Conservation (phyloP, 768 basidiomycete genomes). For the Russula lepida region DNA sequence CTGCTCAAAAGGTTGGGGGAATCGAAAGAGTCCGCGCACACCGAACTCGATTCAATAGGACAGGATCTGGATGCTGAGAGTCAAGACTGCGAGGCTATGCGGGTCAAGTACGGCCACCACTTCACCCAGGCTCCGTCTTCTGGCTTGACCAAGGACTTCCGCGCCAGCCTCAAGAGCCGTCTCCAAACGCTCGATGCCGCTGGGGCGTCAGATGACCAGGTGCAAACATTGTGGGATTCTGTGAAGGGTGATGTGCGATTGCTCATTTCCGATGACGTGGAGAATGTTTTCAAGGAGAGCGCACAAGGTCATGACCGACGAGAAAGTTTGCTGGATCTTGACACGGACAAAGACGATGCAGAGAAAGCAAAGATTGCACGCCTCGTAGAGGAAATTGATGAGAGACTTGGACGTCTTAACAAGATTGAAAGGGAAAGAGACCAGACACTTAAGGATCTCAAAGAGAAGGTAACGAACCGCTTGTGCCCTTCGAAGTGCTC, state of each 20-base stretch:
- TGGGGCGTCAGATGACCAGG: slow-evolving; percentile 67
- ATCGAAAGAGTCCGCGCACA: slow-evolving; percentile 48
- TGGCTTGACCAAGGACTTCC: slow-evolving; percentile 54
- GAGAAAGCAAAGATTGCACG: slow-evolving; percentile 61
- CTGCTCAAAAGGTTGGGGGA: slow-evolving; percentile 50
- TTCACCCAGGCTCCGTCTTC: slow-evolving; percentile 87
- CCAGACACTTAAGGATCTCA: slow-evolving; percentile 86
- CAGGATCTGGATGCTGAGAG: slow-evolving; percentile 74
- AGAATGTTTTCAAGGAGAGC: slow-evolving; percentile 54
- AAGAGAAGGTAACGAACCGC: slow-evolving; percentile 67
- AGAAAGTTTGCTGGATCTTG: slow-evolving; percentile 63
- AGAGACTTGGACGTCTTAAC: slow-evolving; percentile 64
- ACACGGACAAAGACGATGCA: slow-evolving; percentile 55
- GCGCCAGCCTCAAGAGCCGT: slow-evolving; percentile 76
- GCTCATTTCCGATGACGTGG: slow-evolving; percentile 50
- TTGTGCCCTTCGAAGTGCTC: not conserved
- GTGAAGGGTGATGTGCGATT: slow-evolving; percentile 57
- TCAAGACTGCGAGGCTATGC: slow-evolving; percentile 79
- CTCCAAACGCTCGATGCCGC: slow-evolving; percentile 67
- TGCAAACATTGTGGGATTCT: slow-evolving; percentile 61
- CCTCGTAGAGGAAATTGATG: slow-evolving; percentile 68
- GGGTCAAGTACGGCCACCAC: slow-evolving; percentile 77
- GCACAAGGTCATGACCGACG: slow-evolving; percentile 32
- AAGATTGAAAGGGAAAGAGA: slow-evolving; percentile 80
- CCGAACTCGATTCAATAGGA: slow-evolving; percentile 53